These are phyloP conservation scores for Calonectria naviculata DNA, from an alignment of 2,329 filamentous ascomycete species.

Conservation along the genomic window DNA sequence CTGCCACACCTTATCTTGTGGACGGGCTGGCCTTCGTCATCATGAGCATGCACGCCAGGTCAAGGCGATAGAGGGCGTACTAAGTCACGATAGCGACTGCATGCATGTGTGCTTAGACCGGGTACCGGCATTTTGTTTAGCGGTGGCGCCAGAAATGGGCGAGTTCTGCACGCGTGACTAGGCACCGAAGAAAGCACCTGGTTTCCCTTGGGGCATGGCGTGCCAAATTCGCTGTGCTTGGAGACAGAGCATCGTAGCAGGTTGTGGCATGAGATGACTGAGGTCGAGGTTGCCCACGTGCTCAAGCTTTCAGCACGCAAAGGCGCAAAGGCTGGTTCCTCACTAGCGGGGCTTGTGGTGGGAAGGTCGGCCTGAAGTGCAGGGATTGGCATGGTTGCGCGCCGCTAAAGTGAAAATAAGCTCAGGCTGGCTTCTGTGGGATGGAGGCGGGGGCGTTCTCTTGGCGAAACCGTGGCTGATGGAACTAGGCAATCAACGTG, in stretches of 20 bases:
- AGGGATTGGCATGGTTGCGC: not conserved
- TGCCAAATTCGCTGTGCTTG: not conserved
- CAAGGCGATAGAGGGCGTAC: not conserved
- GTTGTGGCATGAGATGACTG: not conserved
- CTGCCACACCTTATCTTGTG: not conserved
- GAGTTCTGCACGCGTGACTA: not conserved
- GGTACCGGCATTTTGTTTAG: not conserved
- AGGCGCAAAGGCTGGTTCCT: not conserved
- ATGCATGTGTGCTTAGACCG: not conserved
- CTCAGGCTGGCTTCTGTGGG: not conserved
- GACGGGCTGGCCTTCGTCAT: not conserved
- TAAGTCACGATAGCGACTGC: not conserved
- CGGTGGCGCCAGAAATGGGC: not conserved
- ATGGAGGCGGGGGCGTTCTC: conserved; percentile 1
- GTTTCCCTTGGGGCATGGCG: not conserved
- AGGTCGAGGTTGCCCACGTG: not conserved
- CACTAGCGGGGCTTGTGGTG: not conserved
- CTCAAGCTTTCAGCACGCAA: not conserved
- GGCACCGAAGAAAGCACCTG: not conserved
- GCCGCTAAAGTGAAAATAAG: not conserved
- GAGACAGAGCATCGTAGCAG: too few species aligned
- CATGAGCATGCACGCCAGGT: not conserved
- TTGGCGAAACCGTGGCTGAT: not conserved
- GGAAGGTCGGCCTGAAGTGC: not conserved
- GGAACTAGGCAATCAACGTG: not conserved